Percentiles rank a stretch among this genome's conserved stretches.
Evolutionary conservation across 345 rosid species (phyloP).

Genomic region (Mercurialis annua): DNA sequence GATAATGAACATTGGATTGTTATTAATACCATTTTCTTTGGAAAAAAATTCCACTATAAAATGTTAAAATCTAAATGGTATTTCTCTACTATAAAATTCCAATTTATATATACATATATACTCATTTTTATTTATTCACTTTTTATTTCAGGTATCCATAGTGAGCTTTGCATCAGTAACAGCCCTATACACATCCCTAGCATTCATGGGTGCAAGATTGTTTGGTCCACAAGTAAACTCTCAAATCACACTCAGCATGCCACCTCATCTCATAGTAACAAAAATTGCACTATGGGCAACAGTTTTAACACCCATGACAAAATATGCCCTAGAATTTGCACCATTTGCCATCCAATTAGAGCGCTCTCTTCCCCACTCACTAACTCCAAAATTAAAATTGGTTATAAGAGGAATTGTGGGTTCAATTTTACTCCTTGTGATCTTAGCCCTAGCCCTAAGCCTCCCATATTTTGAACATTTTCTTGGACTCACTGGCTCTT

Average conservation of each 20-base stretch:
- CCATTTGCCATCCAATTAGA: slow-evolving; percentile 78
- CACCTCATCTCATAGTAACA: slow-evolving; percentile 48
- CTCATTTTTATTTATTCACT: not conserved
- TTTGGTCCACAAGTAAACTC: slow-evolving; percentile 58
- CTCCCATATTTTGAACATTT: slow-evolving; percentile 69
- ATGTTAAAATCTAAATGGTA: no score
- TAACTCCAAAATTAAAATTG: slow-evolving; percentile 36
- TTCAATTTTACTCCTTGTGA: slow-evolving; percentile 44
- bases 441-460: slow-evolving; percentile 51
- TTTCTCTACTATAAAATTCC: no score
- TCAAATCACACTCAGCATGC: slow-evolving; percentile 73
- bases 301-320: slow-evolving; percentile 73
- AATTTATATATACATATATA: no score
- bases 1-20: no score
- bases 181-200: slow-evolving; percentile 48
- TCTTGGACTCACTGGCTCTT: slow-evolving; percentile 67
- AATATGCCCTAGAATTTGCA: slow-evolving; percentile 70
- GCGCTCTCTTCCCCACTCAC: slow-evolving; percentile 42
- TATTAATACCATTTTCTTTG: no score
- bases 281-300: slow-evolving; percentile 78
- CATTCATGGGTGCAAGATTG: slow-evolving; percentile 68
- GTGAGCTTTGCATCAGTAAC: slow-evolving; percentile 68
- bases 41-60: no score
- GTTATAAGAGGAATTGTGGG: slow-evolving; percentile 51
- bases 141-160: slow-evolving; percentile 44